Conservation (phyloP, 306 rosid genomes). For the Rosa multiflora region DNA sequence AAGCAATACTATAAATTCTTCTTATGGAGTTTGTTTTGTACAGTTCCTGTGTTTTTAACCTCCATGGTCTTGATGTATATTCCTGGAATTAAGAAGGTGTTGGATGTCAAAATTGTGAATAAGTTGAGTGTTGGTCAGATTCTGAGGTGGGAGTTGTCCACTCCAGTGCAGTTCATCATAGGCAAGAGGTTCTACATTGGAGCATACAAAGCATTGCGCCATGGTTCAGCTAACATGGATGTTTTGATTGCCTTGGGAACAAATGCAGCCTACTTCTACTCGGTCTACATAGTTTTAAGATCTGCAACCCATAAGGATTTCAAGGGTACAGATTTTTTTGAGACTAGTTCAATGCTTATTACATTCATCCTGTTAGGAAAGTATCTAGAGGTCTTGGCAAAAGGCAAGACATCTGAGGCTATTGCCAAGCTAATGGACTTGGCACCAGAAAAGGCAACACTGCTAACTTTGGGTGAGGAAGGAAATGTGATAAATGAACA, state of each 20-base stretch:
- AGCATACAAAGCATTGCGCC: conserved; percentile 59
- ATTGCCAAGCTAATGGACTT: conserved; percentile 85
- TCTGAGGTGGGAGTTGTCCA: conserved; percentile 61
- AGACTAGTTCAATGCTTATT: conserved; percentile 82
- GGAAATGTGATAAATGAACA: conserved; percentile 47
- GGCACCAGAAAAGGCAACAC: conserved; percentile 65
- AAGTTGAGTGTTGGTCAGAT: conserved; percentile 62
- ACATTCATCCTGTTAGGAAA: conserved; percentile 78
- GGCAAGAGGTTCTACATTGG: conserved; percentile 76
- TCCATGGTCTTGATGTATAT: conserved; percentile 81
- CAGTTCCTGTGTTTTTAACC: conserved; percentile 71
- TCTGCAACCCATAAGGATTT: conserved; percentile 53
- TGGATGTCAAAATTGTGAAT: conserved; percentile 58
- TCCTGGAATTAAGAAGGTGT: conserved; percentile 47
- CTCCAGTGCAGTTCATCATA: conserved; percentile 71
- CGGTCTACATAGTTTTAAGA: conserved; percentile 63
- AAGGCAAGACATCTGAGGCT: conserved; percentile 80
- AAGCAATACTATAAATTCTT: conserved; percentile 45
- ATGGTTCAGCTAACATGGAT: conserved; percentile 81
- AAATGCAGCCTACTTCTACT: conserved; percentile 85
- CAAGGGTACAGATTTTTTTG: conserved; percentile 74
- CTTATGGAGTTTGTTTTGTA: conserved; percentile 59
- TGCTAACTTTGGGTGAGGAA: conserved; percentile 46
- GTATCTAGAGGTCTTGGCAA: conserved; percentile 79
- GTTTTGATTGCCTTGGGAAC: conserved; percentile 81